Evolutionary conservation across 2,329 filamentous ascomycete species (phyloP).

Genomic region (Capronia epimyces): DNA sequence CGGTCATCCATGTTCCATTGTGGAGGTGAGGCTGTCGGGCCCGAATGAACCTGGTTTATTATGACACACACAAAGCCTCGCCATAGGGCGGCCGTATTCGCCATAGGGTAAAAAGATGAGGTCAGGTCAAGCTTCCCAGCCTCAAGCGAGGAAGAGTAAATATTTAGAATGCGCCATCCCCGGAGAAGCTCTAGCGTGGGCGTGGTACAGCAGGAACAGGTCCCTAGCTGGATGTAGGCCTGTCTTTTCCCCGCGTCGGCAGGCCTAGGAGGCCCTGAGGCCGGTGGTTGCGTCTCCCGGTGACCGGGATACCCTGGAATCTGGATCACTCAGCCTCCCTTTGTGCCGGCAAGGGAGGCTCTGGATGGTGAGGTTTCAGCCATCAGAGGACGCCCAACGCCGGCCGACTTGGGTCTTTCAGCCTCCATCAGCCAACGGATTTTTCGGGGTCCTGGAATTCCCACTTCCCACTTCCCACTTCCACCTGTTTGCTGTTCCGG

Average conservation of each 20-base stretch:
- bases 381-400: background rate
- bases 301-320: background rate
- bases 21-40: background rate
- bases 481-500: background rate
- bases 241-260: background rate
- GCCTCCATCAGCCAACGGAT: background rate
- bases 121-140: constrained; percentile 1
- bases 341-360: background rate
- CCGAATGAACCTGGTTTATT: background rate
- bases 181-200: background rate
- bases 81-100: background rate
- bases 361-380: constrained; percentile 1
- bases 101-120: background rate
- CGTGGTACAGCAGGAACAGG: background rate
- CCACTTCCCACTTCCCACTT: background rate
- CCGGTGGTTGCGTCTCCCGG: background rate
- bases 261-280: background rate
- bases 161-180: background rate
- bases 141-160: background rate
- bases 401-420: background rate
- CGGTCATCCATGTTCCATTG: background rate
- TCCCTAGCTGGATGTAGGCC: background rate
- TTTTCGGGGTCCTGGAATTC: background rate
- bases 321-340: background rate
- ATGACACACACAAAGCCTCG: background rate